Evolutionary conservation across 192 early-diverging fungal species (phyloP).

Genomic region (Linnemannia exigua): DNA sequence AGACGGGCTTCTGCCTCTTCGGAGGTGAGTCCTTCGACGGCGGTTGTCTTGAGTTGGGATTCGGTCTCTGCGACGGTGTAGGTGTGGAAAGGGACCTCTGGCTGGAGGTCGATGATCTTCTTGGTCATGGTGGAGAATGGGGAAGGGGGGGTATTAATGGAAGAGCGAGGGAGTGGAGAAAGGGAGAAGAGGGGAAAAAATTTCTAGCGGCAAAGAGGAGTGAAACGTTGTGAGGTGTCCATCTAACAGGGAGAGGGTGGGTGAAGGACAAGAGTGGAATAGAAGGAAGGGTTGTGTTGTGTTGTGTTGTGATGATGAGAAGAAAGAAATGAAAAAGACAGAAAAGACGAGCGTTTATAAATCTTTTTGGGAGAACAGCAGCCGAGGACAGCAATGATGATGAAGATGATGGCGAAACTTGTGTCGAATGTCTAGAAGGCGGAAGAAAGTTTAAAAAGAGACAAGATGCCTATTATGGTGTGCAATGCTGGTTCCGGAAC

Average conservation of each 20-base stretch:
- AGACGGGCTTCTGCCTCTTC: slow-evolving; percentile 5
- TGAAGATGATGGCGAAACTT: not conserved
- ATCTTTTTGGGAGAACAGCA: no score
- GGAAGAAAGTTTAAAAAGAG: not conserved
- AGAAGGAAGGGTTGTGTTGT: not conserved
- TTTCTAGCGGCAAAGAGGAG: not conserved
- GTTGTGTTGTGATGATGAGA: not conserved
- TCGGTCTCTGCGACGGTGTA: slow-evolving; percentile 7
- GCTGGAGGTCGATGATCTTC: slow-evolving; percentile 10
- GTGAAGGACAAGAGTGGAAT: not conserved
- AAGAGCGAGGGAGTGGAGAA: slow-evolving; percentile 12
- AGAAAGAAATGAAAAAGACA: not conserved
- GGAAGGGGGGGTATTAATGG: not conserved
- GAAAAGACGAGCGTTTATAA: no score
- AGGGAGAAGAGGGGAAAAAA: not conserved
- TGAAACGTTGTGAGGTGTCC: not conserved
- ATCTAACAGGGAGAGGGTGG: not conserved
- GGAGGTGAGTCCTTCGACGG: slow-evolving; percentile 15
- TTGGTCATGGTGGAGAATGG: slow-evolving; percentile 9
- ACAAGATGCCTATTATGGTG: not conserved
- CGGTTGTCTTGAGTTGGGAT: not conserved
- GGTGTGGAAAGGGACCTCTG: slow-evolving; percentile 16
- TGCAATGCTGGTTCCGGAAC: not conserved
- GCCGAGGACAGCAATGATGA: not conserved
- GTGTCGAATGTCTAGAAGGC: not conserved